Evolutionary conservation across 2,329 filamentous ascomycete genomes (phyloP), one percentile per base, ranked within the genome.

Genomic region (Nothophoma quercina): DNA sequence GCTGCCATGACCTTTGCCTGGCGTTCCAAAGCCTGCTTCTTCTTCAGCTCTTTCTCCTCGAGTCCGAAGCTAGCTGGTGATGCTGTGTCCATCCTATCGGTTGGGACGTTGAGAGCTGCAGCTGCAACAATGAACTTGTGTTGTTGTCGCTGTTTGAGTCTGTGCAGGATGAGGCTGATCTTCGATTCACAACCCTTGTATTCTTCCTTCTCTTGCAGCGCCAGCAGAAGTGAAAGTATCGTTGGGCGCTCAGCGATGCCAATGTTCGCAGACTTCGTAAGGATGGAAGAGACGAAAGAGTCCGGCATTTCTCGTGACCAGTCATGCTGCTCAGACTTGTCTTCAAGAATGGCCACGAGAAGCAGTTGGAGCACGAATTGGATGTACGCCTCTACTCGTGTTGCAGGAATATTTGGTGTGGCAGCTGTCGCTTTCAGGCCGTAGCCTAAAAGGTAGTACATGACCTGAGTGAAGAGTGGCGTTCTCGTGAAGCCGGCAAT

Each of bases 1-100:
- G 97, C 92, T 1, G 93, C 95, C 93, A 99, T 97, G 25, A 99
- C 91, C 67, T 87, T 89, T 2, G 93, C 93, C 74, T 98, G 93
- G 18, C 95, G 86, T 64, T 92, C 93, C 32, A 93, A 77, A 0
- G 95, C 95, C 44, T 93, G 90, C 74, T 90, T 89, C 81, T 97
- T 99, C 79, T 93, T 96, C 55, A 86, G 84, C 67, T 93, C 90
- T 60, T 88, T 88, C 53, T 90, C 88, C 29, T 81, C 85, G 5
- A 76, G 66, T 4, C 83, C 80, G 50, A 79, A 80, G 78, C 56
- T 85, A 12, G 89, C 89, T n/a, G 93, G 91, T 1, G 91, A 95
- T 4, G 87, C 87, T 4, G 90, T 92, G 60, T 90, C 89, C 58
- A 96, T 86, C 41, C 90, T 84, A 65, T 96, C 91, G 5, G 90